These are phyloP conservation scores for Platanus orientalis DNA, from an alignment of 164 flowering plant species.

Conservation along the genomic window DNA sequence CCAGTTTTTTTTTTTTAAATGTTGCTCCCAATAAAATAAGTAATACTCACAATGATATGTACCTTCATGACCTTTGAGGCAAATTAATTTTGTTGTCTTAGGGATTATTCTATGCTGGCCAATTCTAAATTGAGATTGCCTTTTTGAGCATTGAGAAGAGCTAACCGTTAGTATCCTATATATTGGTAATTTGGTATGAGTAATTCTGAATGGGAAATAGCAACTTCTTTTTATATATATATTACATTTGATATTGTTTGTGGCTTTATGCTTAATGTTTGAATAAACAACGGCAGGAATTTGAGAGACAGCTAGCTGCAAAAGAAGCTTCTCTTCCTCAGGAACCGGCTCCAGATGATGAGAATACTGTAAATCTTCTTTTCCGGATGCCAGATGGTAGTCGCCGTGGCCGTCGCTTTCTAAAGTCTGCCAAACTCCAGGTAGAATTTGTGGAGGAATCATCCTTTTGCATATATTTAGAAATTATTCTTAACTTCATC, in stretches of 20 bases:
- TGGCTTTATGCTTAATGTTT: conserved; percentile 8
- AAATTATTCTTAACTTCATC: not conserved
- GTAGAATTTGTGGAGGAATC: conserved; percentile 24
- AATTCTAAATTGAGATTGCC: too few relatives aligned
- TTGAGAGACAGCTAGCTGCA: conserved; percentile 69
- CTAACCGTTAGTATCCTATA: too few relatives aligned
- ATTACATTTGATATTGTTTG: not conserved
- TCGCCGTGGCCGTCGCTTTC: conserved; percentile 84
- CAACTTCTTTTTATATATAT: too few relatives aligned
- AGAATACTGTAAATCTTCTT: conserved; percentile 74
- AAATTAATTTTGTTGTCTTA: too few relatives aligned
- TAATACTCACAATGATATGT: too few relatives aligned
- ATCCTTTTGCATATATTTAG: not conserved
- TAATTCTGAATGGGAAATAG: too few relatives aligned
- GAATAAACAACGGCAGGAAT: conserved; percentile 44
- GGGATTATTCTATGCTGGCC: too few relatives aligned
- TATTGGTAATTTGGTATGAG: too few relatives aligned
- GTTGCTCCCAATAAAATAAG: too few relatives aligned
- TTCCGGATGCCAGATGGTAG: conserved; percentile 95
- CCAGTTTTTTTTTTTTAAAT: too few relatives aligned
- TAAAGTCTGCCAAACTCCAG: conserved; percentile 75
- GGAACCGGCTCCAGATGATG: conserved; percentile 76
- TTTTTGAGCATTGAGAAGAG: too few relatives aligned
- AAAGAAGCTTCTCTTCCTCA: conserved; percentile 85
- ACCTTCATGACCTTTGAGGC: too few relatives aligned